Evolutionary conservation across 768 basidiomycete species (phyloP).

Genomic region (Amanita fuliginea): DNA sequence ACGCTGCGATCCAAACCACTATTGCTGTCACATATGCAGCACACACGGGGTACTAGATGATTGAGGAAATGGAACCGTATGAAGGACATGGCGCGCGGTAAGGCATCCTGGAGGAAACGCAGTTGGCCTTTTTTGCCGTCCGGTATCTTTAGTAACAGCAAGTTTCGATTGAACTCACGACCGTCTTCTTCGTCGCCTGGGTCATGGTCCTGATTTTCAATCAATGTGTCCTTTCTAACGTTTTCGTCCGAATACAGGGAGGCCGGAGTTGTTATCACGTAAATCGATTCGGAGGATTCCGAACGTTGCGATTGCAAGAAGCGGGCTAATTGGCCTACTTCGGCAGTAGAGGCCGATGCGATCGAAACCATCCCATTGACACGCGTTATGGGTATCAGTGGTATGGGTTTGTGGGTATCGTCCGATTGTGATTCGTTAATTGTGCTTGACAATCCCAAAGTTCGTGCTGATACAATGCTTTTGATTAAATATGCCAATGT

Average conservation of each 20-base stretch:
- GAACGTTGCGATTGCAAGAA: neutral
- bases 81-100: constrained; percentile 41
- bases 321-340: neutral
- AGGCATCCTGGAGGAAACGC: constrained; percentile 5
- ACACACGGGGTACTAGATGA: constrained; percentile 16
- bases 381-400: neutral
- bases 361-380: neutral
- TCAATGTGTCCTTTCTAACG: too few relatives aligned
- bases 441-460: neutral
- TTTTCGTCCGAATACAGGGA: neutral
- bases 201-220: too few relatives aligned
- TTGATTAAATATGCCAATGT: neutral
- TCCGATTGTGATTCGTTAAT: neutral
- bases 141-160: neutral
- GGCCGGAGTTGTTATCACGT: neutral
- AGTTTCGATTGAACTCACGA: neutral
- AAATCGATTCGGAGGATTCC: neutral
- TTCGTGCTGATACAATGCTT: neutral
- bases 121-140: constrained; percentile 1
- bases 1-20: neutral
- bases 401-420: neutral
- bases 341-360: neutral
- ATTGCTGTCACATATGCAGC: constrained; percentile 43
- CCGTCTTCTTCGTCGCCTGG: neutral
- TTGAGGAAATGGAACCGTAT: constrained; percentile 18